Evolutionary conservation across 208 protist genomes (phyloP).

Genomic region (Trypanosoma caninum): DNA sequence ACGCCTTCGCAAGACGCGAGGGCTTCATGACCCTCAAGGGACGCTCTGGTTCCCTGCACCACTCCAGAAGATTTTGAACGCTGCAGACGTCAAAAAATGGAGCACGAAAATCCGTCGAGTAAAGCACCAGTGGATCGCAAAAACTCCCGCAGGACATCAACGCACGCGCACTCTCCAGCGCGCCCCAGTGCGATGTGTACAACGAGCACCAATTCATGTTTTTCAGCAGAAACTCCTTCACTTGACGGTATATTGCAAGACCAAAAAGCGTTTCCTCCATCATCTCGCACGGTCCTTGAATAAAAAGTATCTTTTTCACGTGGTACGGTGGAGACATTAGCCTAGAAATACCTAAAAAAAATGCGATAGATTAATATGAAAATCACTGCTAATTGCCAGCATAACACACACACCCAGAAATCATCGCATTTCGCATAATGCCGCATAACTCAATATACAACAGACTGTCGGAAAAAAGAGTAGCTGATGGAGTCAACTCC

Average conservation of each 20-base stretch:
- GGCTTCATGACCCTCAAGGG: background rate
- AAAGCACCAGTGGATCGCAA: background rate
- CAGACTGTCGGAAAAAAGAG: background rate
- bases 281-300: background rate
- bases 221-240: background rate
- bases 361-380: background rate
- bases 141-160: background rate
- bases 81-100: conserved; percentile 1
- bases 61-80: background rate
- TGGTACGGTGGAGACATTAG: background rate
- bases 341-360: conserved; percentile 1
- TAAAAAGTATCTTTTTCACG: conserved; percentile 6
- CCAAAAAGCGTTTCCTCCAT: conserved; percentile 9
- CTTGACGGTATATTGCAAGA: conserved; percentile 1
- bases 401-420: background rate
- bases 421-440: background rate
- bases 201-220: background rate
- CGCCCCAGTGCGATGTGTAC: background rate
- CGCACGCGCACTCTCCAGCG: background rate
- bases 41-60: background rate
- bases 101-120: conserved; percentile 5
- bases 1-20: background rate
- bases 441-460: conserved; percentile 3
- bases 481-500: background rate
- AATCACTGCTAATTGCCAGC: background rate